Evolutionary conservation across 306 rosid genomes (phyloP).

Genomic region (Lathyrus tuberosus): DNA sequence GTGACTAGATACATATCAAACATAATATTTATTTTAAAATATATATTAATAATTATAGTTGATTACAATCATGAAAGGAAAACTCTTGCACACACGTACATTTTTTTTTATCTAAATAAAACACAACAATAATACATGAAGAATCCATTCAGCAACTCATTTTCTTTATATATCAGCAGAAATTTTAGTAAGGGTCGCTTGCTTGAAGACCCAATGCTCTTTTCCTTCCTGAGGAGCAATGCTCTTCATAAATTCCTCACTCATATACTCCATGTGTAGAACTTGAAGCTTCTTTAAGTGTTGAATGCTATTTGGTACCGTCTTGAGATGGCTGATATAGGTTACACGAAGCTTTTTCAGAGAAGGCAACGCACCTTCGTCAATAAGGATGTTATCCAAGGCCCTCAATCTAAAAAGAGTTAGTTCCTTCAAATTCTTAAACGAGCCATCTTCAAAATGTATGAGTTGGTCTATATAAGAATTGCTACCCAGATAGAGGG

Average conservation of each 20-base stretch:
- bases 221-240: neutral
- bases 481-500: too few species aligned
- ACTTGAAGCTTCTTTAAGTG: neutral
- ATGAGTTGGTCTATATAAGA: neutral
- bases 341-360: neutral
- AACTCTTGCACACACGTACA: too few species aligned
- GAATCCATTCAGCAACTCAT: too few species aligned
- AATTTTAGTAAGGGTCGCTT: neutral
- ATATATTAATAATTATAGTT: too few species aligned
- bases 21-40: too few species aligned
- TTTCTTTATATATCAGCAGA: too few species aligned
- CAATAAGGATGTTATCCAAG: neutral
- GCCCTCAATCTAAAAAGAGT: rapidly evolving
- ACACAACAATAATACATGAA: too few species aligned
- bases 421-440: neutral
- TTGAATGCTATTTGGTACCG: neutral
- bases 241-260: neutral
- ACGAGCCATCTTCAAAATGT: neutral
- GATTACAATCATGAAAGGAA: too few species aligned
- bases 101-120: too few species aligned
- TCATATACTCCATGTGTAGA: rapidly evolving
- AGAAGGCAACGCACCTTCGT: neutral
- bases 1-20: too few species aligned
- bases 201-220: neutral
- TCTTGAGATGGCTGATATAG: neutral